Conservation (phyloP, 352 stramenopile species). For the Phytophthora constricta region DNA sequence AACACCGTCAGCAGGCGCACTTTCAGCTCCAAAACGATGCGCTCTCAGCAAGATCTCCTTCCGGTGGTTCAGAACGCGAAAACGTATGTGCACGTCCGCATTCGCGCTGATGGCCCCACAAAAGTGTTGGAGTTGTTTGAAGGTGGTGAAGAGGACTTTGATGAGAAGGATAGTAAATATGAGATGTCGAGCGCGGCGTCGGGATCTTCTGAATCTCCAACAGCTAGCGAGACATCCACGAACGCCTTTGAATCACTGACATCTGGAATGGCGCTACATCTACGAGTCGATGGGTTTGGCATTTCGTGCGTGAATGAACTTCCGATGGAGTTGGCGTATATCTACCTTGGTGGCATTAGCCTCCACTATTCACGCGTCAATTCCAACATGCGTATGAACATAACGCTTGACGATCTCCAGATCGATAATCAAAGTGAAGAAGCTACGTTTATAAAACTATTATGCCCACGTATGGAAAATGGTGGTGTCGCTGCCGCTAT, state of each 20-base stretch:
- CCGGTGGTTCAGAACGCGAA: slow-evolving; percentile 77
- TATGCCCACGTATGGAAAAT: slow-evolving; percentile 75
- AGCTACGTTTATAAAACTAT: slow-evolving; percentile 83
- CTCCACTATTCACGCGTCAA: slow-evolving; percentile 79
- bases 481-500: slow-evolving; percentile 16
- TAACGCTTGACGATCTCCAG: slow-evolving; percentile 88
- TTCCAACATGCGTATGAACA: slow-evolving; percentile 85
- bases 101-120: slow-evolving; percentile 88
- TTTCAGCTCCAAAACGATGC: slow-evolving; percentile 36
- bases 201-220: slow-evolving; percentile 70
- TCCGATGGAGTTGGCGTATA: slow-evolving; percentile 87
- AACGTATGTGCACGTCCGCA: slow-evolving; percentile 86
- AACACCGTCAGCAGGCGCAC: slow-evolving; percentile 30
- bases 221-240: slow-evolving; percentile 76
- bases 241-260: slow-evolving; percentile 72
- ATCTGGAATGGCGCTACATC: slow-evolving; percentile 71
- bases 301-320: slow-evolving; percentile 90
- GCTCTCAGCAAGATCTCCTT: slow-evolving; percentile 43
- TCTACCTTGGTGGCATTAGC: slow-evolving; percentile 85
- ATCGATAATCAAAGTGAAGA: slow-evolving; percentile 89
- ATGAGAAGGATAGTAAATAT: slow-evolving; percentile 83
- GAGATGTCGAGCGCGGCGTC: slow-evolving; percentile 74
- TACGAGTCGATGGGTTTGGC: slow-evolving; percentile 80
- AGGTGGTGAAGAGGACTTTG: slow-evolving; percentile 87
- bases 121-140: slow-evolving; percentile 93